Base-by-base conservation (phyloP, 257 asterid species). In the Capsicum baccatum region DNA sequence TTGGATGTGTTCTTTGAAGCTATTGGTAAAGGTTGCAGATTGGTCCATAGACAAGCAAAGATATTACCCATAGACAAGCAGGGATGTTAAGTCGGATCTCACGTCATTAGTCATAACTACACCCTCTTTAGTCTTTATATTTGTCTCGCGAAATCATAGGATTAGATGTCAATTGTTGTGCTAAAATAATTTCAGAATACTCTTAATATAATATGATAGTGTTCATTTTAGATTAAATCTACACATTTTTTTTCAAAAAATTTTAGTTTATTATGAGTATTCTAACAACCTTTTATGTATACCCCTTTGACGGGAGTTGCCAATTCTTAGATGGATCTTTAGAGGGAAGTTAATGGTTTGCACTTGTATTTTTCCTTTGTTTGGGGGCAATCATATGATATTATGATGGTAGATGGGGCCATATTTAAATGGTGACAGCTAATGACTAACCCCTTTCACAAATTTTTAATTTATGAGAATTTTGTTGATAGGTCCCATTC, bases 381-480 rank as follows among this genome's bases (percentile, higher is more conserved):
- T 37, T 50, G 13, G 15, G 64, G 39, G 81, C 67, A 83, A 83
- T 83, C 80, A 83, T 68, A 68, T 83, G 57, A 68, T 82, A 56
- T 63, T 67, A 82, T 62, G 56, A 26, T 80, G 83, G 85, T 57
- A 71, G 14, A 50, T 83, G 85, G 74, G 85, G 56, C 14, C 84
- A 63, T n/a, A 35, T 39, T 60, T 58, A 56, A 83, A 83, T 54
- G 79, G 37, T 58, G 85, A 71, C 85, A 83, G 85, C 85, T 83
- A 82, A 71, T 83, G 42, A 44, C 62, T 12, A 73, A 39, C 58
- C 52, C 66, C 54, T 83, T 73, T 58, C 70, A 14, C 63, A 7
- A 78, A 21, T 57, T 14, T 70, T 69, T 71, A 12, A 37, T 59
- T 14, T 57, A 17, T 70, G 39, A 15, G 9, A 57, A 70, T 71